Evolutionary conservation across 2,329 filamentous ascomycete genomes (phyloP), one percentile per base, ranked within the genome.

Genomic region (Botrytis deweyae): DNA sequence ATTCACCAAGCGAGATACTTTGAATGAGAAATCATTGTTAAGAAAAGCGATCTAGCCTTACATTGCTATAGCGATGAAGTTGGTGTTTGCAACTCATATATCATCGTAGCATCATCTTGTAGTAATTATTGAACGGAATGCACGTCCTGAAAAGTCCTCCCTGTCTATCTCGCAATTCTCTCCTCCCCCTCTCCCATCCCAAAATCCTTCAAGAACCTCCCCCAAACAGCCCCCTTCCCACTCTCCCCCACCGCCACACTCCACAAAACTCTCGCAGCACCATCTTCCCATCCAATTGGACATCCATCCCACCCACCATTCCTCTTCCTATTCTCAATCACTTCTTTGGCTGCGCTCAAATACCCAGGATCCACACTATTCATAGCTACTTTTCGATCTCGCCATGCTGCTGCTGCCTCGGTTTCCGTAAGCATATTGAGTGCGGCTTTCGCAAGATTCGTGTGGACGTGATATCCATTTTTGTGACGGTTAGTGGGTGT

Each of bases 201-300:
- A 74, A 75, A 77, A 72, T 77, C 64, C 40, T 75, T 76, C 70
- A 76, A 72, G 44, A 77, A 77, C 22, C 75, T 58, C 12, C 75
- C 75, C 75, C 75, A 77, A 59, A 77, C 68, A 22, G 70, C 46
- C 2, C 70, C 61, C 29, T 74, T 67, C 1, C 74, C 72, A n/a
- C 59, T 73, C 61, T 75, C 76, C 3, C 74, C 75, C 8, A 76
- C 72, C 36, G 75, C 76, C 52, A 77, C 59, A 36, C 74, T 70
- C 75, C 75, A 77, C 18, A 76, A 40, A 1, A 77, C 74, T 44
- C 75, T 74, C 14, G 72, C 75, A 36, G 76, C 72, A 7, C 76
- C 75, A 74, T 77, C 76, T n/a, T 76, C 76, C 75, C 74, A 77
- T 9, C 76, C 75, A 72, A 77, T 77, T 5, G 76, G 76, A 72